Base-by-base conservation (phyloP, 768 basidiomycete genomes). In the Lyophyllum decastes region DNA sequence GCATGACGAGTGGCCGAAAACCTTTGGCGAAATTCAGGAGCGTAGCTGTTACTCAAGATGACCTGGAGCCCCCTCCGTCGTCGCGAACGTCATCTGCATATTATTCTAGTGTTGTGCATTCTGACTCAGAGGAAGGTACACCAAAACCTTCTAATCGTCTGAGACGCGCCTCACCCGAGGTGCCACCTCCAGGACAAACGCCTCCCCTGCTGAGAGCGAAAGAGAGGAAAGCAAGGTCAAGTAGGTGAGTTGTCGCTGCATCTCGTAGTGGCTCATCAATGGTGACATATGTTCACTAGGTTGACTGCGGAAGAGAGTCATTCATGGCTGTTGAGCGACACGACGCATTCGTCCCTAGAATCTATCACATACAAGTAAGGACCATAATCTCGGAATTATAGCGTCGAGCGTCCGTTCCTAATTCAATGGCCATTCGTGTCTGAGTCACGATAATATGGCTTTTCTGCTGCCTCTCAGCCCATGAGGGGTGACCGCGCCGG, bases 301-400 rank as follows among this genome's bases (percentile, higher is more conserved):
- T 19, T 17, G n/a, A 19, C 40, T 5, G 43, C 22, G 24, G 45
- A 48, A 12, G 51, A 59, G 26, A 50, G 33, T 48, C 33, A 64
- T 60, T 54, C 63, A 4, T 73, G 72, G 72, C 59, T 73, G 24
- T 57, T 70, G 44, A 68, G 67, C 30, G 70, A 70, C 54, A 59
- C 53, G 41, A 67, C 67, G 8, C 58, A 61, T 35, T 59, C 63
- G 46, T 58, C 53, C 17, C 33, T 54, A 26, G 61, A 57, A 43
- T 57, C 53, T 33, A 40, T 17, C 26, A 34, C 35, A 35, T 19
- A 25, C 35, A 44, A 8, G 25, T 44, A 49, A 49, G 45, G 24
- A 25, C 6, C 24, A 19, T 41, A 41, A 41, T 41, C n/a, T n/a
- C n/a, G 17, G n/a, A 41, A 41, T 19, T 19, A 41, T 41, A 41